Conservation (phyloP, 2,329 filamentous ascomycete genomes). For the Drechslera avenae region DNA sequence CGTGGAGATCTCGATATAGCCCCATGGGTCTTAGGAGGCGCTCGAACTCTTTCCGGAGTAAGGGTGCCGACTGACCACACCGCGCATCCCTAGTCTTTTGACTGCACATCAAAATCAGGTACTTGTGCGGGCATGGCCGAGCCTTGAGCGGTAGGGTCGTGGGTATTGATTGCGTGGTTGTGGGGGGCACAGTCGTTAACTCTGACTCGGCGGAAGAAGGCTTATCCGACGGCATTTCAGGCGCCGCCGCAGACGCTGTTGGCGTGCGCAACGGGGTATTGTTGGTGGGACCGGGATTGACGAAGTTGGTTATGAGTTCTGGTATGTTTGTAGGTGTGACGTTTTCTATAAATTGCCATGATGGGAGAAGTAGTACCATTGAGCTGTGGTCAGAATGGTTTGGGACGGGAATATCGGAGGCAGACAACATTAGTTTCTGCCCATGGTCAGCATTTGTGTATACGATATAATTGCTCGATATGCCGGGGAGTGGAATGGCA, state of each 20-base stretch:
- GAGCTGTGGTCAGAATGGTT: slow-evolving; percentile 67
- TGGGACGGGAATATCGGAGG: slow-evolving; percentile 86
- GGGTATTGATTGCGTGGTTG: slow-evolving; percentile 35
- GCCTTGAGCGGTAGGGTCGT: slow-evolving; percentile 54
- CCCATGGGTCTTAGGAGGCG: slow-evolving; percentile 84
- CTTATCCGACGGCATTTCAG: slow-evolving; percentile 20
- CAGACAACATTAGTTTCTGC: slow-evolving; percentile 85
- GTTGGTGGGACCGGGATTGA: slow-evolving; percentile 76
- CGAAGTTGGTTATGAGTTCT: slow-evolving; percentile 70
- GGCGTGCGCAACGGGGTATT: slow-evolving; percentile 61
- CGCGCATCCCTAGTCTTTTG: slow-evolving; percentile 93
- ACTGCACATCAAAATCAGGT: slow-evolving; percentile 89
- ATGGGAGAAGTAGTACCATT: slow-evolving; percentile 80
- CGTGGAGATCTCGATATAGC: slow-evolving; percentile 83
- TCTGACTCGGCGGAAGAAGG: slow-evolving; percentile 20
- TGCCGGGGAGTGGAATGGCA: not conserved
- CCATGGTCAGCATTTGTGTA: not conserved
- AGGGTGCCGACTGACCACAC: slow-evolving; percentile 89
- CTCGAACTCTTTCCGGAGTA: slow-evolving; percentile 87
- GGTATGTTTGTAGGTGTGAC: slow-evolving; percentile 77
- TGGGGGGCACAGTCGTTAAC: slow-evolving; percentile 17
- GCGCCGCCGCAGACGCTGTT: slow-evolving; percentile 17
- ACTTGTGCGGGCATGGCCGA: slow-evolving; percentile 77
- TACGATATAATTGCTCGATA: not conserved
- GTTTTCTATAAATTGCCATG: slow-evolving; percentile 81